Conservation (phyloP, 2,329 filamentous ascomycete species). For the Hypoxylon sp. region DNA sequence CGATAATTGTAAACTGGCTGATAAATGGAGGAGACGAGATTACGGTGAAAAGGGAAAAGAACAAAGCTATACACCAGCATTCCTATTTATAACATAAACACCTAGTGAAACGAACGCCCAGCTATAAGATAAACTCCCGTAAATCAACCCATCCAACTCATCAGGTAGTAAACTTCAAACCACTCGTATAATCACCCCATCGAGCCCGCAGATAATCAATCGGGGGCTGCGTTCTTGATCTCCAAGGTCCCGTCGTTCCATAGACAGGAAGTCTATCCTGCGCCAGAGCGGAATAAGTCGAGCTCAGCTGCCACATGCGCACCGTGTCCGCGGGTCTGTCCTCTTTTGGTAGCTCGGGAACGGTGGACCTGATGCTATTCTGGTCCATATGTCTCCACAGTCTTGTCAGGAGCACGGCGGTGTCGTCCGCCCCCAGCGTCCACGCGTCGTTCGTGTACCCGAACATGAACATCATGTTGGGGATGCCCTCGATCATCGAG, state of each 20-base stretch:
- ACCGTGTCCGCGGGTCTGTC: neutral
- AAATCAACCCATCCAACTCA: too few species aligned
- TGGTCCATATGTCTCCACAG: constrained; percentile 60
- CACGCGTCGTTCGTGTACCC: constrained; percentile 70
- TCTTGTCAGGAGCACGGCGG: constrained; percentile 57
- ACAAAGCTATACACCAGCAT: too few species aligned
- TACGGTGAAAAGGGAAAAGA: too few species aligned
- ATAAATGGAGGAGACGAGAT: too few species aligned
- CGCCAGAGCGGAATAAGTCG: constrained; percentile 23
- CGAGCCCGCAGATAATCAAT: constrained; percentile 2
- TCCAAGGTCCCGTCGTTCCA: constrained; percentile 22
- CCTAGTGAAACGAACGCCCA: too few species aligned
- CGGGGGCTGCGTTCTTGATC: constrained; percentile 1
- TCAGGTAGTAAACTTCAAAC: neutral
- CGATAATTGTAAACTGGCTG: too few species aligned
- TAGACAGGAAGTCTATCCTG: constrained; percentile 35
- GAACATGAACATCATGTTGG: constrained; percentile 65
- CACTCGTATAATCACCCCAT: constrained; percentile 2
- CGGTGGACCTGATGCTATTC: constrained; percentile 52
- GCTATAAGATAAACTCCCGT: too few species aligned
- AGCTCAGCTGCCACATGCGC: neutral
- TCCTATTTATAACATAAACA: too few species aligned
- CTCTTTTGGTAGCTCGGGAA: constrained; percentile 47
- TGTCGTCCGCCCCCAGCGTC: constrained; percentile 68
- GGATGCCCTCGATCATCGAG: constrained; percentile 68